Conservation (phyloP, 2,329 filamentous ascomycete species). For the Pleochaeta shiraiana region DNA sequence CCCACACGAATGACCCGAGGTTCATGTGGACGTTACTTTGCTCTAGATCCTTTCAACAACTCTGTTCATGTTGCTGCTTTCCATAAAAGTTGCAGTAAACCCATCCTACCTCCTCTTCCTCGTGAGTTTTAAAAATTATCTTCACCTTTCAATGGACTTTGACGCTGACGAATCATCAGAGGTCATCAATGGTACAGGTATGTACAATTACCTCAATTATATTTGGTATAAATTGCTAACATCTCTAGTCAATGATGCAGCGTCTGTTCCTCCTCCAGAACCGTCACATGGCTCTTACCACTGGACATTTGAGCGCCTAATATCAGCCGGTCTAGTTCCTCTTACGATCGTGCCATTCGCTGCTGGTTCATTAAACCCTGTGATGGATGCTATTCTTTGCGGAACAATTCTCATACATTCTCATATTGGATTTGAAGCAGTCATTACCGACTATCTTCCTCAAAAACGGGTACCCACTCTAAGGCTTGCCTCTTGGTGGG, state of each 20-base stretch:
- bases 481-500: conserved; percentile 50
- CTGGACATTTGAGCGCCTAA: conserved; percentile 85
- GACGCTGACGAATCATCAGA: conserved; percentile 34
- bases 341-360: conserved; percentile 83
- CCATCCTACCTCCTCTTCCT: conserved; percentile 63
- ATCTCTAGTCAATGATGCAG: conserved; percentile 61
- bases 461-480: conserved; percentile 42
- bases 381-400: conserved; percentile 70
- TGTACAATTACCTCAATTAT: conserved; percentile 10
- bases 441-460: conserved; percentile 85
- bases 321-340: conserved; percentile 65
- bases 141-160: neutral
- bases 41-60: no score
- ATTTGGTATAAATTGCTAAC: conserved; percentile 10
- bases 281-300: conserved; percentile 89
- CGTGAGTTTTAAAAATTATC: conserved; percentile 37
- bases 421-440: conserved; percentile 83
- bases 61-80: conserved; percentile 48
- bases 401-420: conserved; percentile 72
- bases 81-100: conserved; percentile 57
- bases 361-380: conserved; percentile 73
- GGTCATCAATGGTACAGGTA: conserved; percentile 55
- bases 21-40: no score
- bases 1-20: no score
- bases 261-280: conserved; percentile 45